Evolutionary conservation across 805 yeast genomes (phyloP).

Genomic region (Candida ascalaphidarum): DNA sequence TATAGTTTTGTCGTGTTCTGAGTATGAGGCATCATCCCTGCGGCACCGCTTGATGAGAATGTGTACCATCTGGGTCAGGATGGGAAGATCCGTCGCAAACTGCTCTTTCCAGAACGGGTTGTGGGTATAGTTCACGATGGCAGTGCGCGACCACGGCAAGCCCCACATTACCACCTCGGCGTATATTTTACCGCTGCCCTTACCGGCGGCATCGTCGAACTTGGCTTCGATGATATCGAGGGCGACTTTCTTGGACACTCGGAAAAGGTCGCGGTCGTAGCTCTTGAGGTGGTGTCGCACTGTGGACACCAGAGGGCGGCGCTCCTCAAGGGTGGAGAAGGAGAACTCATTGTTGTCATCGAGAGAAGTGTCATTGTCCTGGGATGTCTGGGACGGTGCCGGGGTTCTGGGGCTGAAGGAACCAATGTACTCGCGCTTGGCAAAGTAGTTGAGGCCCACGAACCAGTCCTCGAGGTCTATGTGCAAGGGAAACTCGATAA

Average conservation of each 20-base stretch:
- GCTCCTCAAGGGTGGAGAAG: too few species aligned
- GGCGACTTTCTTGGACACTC: slow-evolving; percentile 45
- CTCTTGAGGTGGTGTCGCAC: slow-evolving; percentile 3
- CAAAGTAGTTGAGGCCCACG: slow-evolving; percentile 56
- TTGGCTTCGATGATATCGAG: slow-evolving; percentile 62
- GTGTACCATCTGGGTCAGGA: slow-evolving; percentile 43
- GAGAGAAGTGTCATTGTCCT: too few species aligned
- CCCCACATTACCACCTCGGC: slow-evolving; percentile 70
- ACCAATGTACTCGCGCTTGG: slow-evolving; percentile 49
- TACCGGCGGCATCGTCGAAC: slow-evolving; percentile 21
- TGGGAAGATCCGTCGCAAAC: slow-evolving; percentile 54
- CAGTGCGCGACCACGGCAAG: slow-evolving; percentile 71
- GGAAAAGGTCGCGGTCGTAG: slow-evolving; percentile 25
- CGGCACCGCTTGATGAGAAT: slow-evolving; percentile 35
- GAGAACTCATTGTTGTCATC: too few species aligned
- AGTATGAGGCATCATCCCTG: slow-evolving; percentile 12
- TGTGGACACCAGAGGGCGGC: not conserved
- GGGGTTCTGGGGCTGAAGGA: slow-evolving; percentile 3
- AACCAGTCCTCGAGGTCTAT: slow-evolving; percentile 74
- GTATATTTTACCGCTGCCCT: slow-evolving; percentile 34
- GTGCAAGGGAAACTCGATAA: slow-evolving; percentile 56
- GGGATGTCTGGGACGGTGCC: not conserved
- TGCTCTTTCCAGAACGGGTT: slow-evolving; percentile 83
- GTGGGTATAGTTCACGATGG: slow-evolving; percentile 39
- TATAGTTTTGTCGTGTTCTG: slow-evolving; percentile 29